These are phyloP conservation scores for Picea sitchensis DNA, from an alignment of 75 land plant genomes.

Conservation along the genomic window DNA sequence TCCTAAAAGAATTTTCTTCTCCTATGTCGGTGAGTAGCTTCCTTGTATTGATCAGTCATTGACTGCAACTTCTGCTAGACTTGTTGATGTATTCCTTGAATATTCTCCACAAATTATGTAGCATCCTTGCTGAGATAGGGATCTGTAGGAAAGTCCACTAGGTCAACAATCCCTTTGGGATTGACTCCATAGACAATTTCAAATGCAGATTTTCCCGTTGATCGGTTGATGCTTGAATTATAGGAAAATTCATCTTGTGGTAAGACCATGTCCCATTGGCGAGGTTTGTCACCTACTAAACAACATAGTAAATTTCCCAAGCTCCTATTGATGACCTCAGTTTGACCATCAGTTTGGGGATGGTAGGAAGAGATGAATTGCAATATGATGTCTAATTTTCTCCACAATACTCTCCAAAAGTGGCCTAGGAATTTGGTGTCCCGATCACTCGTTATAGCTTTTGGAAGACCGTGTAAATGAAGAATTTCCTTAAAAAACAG, in stretches of 20 bases:
- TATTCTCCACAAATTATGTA: not conserved
- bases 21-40: not conserved
- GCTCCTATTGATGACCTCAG: conserved; percentile 21
- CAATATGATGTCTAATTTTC: conserved; percentile 1
- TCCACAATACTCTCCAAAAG: conserved; percentile 18
- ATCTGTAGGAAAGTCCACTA: not conserved
- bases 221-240: not conserved
- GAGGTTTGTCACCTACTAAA: not conserved
- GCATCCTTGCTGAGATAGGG: not conserved
- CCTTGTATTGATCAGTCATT: not conserved
- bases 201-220: not conserved
- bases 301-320: not conserved
- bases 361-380: conserved; percentile 11
- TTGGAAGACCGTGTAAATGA: conserved; percentile 23
- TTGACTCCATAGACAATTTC: not conserved
- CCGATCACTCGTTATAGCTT: conserved; percentile 16
- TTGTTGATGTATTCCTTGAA: not conserved
- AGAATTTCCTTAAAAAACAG: conserved; percentile 22
- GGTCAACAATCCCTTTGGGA: not conserved
- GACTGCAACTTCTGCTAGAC: not conserved
- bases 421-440: conserved; percentile 21
- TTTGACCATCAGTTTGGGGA: conserved; percentile 33
- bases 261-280: not conserved
- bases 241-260: not conserved
- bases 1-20: not conserved